Evolutionary conservation across 2,329 filamentous ascomycete genomes (phyloP).

Genomic region (Pseudogymnoascus sp.): DNA sequence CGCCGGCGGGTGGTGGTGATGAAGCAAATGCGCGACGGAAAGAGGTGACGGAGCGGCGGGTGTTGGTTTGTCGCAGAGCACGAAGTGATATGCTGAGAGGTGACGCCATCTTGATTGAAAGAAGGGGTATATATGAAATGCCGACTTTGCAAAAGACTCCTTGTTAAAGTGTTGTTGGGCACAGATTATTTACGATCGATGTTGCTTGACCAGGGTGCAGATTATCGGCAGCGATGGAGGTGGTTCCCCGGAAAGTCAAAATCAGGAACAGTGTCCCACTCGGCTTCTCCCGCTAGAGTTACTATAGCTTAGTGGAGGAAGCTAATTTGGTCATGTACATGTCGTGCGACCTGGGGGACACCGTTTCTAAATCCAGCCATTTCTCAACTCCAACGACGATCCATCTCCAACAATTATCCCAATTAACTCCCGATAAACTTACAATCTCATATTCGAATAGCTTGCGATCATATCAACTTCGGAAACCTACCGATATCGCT

Average conservation of each 20-base stretch:
- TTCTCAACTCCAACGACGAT: conserved; percentile 5
- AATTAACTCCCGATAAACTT: background rate
- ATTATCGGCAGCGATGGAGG: background rate
- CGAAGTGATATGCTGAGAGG: background rate
- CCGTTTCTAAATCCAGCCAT: conserved; percentile 4
- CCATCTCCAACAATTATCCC: background rate
- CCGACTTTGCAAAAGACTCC: background rate
- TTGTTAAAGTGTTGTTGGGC: background rate
- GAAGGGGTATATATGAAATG: background rate
- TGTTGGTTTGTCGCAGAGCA: background rate
- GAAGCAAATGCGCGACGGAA: background rate
- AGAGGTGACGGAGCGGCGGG: background rate
- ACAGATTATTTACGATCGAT: background rate
- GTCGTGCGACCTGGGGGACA: conserved; percentile 8
- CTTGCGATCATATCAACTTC: background rate
- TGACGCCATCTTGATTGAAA: background rate
- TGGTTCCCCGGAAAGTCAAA: conserved; percentile 5
- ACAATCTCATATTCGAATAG: background rate
- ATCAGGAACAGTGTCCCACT: background rate
- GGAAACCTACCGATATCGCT: background rate
- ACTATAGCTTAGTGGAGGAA: conserved; percentile 1
- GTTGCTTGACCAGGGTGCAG: conserved; percentile 5
- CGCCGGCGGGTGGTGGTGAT: background rate
- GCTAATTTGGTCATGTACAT: background rate
- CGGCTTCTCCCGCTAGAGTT: conserved; percentile 3